A percentile compares a stretch with the other conserved stretches of the same genome.
phyloP scores from a whole-genome alignment of 2,329 filamentous ascomycete genomes.

The Ascosphaera pollenicola region DNA sequence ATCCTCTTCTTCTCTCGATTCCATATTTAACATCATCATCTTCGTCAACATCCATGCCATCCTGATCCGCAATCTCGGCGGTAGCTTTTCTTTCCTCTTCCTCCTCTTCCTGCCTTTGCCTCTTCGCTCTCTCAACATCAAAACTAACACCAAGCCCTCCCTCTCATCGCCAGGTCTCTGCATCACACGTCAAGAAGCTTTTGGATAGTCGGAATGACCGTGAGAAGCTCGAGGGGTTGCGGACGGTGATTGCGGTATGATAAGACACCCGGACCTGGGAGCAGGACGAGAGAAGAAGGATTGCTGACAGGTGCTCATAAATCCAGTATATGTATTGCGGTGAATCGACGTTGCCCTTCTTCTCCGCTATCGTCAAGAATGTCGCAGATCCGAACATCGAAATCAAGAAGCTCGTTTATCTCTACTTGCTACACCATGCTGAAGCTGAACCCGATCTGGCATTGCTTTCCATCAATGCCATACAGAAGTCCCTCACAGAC shows the following conservation, averaged over 20 bases:
- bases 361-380: slow-evolving; percentile 97
- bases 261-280: slow-evolving; percentile 1
- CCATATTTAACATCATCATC: no score
- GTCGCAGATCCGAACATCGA: slow-evolving; percentile 83
- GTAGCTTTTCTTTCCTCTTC: slow-evolving; percentile 18
- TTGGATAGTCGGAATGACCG: slow-evolving; percentile 84
- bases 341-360: slow-evolving; percentile 74
- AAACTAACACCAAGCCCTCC: slow-evolving; percentile 23
- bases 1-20: no score
- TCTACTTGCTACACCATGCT: slow-evolving; percentile 91
- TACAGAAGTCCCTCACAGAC: slow-evolving; percentile 92
- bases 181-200: slow-evolving; percentile 79
- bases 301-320: slow-evolving; percentile 1
- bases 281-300: not conserved
- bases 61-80: no score
- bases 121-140: slow-evolving; percentile 26
- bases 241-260: slow-evolving; percentile 62
- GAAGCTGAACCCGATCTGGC: slow-evolving; percentile 91
- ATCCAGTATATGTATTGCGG: slow-evolving; percentile 80
- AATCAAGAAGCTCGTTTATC: slow-evolving; percentile 96
- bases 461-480: slow-evolving; percentile 91
- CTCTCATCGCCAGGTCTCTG: slow-evolving; percentile 45
- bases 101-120: slow-evolving; percentile 24
- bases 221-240: slow-evolving; percentile 78
- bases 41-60: no score